These are phyloP conservation scores for Psidium friedrichsthalianum DNA, from an alignment of 345 rosid species.

Conservation along the genomic window DNA sequence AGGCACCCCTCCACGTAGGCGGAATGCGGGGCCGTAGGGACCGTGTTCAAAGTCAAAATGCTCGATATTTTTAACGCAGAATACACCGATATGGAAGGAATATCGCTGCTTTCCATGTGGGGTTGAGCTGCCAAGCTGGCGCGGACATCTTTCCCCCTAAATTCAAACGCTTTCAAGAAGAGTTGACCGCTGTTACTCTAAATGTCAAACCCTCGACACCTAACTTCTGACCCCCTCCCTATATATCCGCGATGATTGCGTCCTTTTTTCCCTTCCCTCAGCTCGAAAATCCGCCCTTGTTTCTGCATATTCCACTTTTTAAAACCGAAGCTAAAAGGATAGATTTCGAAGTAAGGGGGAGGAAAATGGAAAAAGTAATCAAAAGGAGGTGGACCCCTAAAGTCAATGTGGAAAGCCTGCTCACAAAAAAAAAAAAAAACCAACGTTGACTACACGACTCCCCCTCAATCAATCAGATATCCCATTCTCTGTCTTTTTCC, in stretches of 20 bases:
- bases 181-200: not conserved
- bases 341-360: not conserved
- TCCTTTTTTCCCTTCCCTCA: not conserved
- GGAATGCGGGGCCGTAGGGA: not conserved
- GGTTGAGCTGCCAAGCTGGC: not conserved
- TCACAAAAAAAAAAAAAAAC: not conserved
- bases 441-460: not conserved
- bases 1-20: not conserved
- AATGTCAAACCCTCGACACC: not conserved
- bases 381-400: not conserved
- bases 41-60: not conserved
- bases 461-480: not conserved
- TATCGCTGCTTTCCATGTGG: not conserved
- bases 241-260: not conserved
- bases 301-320: not conserved
- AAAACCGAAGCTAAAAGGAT: not conserved
- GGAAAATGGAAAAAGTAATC: rapidly evolving
- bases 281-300: not conserved
- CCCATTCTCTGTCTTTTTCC: not conserved
- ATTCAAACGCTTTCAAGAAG: not conserved
- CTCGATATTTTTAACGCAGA: not conserved
- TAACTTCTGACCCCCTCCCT: constrained; percentile 2
- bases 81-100: not conserved
- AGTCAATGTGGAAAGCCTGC: not conserved
- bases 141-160: not conserved